Base-by-base conservation (phyloP, 768 basidiomycete species). In the Sistotremastrum suecicum region DNA sequence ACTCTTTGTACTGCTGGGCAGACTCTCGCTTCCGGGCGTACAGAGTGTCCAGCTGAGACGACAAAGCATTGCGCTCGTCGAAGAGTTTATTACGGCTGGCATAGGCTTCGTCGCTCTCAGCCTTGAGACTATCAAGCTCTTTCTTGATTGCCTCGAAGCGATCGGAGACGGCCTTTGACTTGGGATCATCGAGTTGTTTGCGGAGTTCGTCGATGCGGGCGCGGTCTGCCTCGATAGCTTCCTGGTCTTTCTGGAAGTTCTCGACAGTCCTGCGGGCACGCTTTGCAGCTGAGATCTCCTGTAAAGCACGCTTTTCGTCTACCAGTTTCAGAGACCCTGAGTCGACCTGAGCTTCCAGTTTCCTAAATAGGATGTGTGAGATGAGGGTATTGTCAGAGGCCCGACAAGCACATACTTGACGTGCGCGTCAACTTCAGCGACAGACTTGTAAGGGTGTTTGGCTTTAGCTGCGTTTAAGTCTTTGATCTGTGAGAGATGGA, bases 241-340 rank as follows among this genome's bases (percentile, higher is more conserved):
- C 77, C 54, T 95, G 83, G 39, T 84, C 72, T 0, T 75, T 66
- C 53, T 87, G 77, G 69, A 92, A 90, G 44, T 72, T 60, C 61
- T 98, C 91, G 48, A 98, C 78, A 8, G 66, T 65, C 58, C 72
- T 80, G 43, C 88, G 80, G 48, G 64, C 71, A 38, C 88, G 82
- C 57, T 75, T 86, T 50, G 70, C 66, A 39, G 72, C 70, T 50
- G 71, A 76, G 50, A 99, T 94, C 55, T 98, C 94, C 52, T 76
- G 74, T n/a, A 99, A 72, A 4, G 91, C 86, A 43, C 89, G 81
- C 66, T 95, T 97, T 65, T 99, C 95, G 47, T 95, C 92, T 30
- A 80, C 90, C 48, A 98, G 72, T 59, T 88, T 95, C 73, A 99
- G 72, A 48, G 56, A 76, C 29, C 94, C 94, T 4, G 87, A 87